Conservation (phyloP, 108 stramenopile species). For the Cylindrotheca closterium region DNA sequence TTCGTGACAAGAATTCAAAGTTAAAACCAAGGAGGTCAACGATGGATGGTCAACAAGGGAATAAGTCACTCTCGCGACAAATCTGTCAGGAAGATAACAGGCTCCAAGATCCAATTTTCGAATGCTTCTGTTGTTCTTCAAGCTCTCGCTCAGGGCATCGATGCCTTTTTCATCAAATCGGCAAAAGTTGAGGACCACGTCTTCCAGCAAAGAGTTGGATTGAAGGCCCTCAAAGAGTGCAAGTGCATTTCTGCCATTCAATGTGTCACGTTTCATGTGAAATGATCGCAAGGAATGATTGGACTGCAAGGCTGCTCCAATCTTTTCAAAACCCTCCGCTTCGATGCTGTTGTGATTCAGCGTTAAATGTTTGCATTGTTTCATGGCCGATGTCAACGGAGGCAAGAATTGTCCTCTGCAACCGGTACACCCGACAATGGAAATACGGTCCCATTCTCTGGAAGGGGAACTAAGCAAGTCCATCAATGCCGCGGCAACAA, state of each 20-base stretch:
- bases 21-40: constrained; percentile 8
- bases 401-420: background rate
- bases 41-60: constrained; percentile 6
- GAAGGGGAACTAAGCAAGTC: background rate
- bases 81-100: constrained; percentile 6
- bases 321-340: background rate
- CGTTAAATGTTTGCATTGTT: constrained; percentile 2
- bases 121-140: background rate
- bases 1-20: constrained; percentile 11
- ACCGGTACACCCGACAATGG: constrained; percentile 1
- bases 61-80: background rate
- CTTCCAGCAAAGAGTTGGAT: background rate
- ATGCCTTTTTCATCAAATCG: constrained; percentile 10
- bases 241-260: constrained; percentile 1
- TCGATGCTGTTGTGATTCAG: constrained; percentile 11
- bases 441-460: constrained; percentile 2
- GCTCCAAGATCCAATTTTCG: constrained; percentile 18
- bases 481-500: background rate
- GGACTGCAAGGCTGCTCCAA: constrained; percentile 1
- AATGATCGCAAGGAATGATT: background rate
- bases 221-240: constrained; percentile 6
- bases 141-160: background rate
- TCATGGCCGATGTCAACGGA: background rate
- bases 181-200: constrained; percentile 21
- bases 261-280: background rate